Evolutionary conservation across 768 basidiomycete genomes (phyloP).

Genomic region (Panaeolus cyanescens): DNA sequence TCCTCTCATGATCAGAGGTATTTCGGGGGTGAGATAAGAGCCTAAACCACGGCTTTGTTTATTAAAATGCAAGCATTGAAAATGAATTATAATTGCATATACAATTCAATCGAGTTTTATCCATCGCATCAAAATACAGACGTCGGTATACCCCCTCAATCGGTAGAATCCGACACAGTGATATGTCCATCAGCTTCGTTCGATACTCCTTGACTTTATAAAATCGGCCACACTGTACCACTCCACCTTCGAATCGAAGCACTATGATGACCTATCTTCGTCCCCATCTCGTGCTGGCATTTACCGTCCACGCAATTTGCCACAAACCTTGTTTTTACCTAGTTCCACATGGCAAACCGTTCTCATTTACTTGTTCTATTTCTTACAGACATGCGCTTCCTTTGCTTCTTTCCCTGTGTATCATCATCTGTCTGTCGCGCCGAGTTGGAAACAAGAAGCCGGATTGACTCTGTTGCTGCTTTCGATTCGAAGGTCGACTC

Average conservation of each 20-base stretch:
- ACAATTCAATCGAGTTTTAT: neutral
- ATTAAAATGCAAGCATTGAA: no score
- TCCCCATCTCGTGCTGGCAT: neutral
- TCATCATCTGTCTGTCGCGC: neutral
- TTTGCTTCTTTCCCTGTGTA: neutral
- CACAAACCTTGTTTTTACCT: neutral
- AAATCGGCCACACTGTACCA: neutral
- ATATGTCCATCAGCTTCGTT: neutral
- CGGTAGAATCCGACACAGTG: neutral
- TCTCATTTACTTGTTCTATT: neutral
- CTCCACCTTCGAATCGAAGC: slow-evolving; percentile 1
- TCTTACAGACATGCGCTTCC: neutral
- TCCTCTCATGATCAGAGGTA: neutral
- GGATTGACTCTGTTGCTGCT: no score
- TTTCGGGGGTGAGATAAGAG: neutral
- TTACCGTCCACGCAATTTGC: neutral
- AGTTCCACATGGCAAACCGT: neutral
- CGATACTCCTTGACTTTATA: neutral
- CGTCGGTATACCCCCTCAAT: no score
- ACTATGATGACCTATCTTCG: neutral
- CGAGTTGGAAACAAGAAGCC: no score
- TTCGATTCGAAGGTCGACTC: no score
- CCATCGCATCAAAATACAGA: no score
- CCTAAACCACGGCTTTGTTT: no score
- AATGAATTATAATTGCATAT: neutral